Evolutionary conservation across 2,329 filamentous ascomycete genomes (phyloP).

Genomic region (Hypoxylon rubiginosum): DNA sequence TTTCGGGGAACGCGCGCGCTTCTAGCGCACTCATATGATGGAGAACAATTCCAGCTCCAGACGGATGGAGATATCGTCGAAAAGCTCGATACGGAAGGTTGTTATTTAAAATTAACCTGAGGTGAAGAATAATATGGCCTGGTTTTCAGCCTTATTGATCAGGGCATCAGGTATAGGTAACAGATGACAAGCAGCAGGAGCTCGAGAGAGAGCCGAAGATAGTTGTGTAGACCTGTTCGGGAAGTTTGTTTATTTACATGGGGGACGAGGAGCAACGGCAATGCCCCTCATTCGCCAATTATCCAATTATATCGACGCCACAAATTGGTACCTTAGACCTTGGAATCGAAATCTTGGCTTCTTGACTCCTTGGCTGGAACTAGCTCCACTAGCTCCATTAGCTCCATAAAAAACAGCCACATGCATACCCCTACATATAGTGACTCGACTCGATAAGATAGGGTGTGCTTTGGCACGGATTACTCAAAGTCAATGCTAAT

Average conservation of each 20-base stretch:
- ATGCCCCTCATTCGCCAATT: constrained; percentile 32
- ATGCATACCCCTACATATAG: not conserved
- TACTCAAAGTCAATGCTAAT: constrained; percentile 1
- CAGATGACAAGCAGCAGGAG: constrained; percentile 27
- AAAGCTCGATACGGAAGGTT: constrained; percentile 28
- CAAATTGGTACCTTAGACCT: not conserved
- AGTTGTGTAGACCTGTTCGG: constrained; percentile 45
- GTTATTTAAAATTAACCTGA: constrained; percentile 36
- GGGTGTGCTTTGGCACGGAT: not conserved
- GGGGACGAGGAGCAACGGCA: constrained; percentile 42
- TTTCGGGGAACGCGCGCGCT: constrained; percentile 40
- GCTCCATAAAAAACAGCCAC: not conserved
- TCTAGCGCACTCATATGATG: constrained; percentile 48
- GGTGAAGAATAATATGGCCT: constrained; percentile 41
- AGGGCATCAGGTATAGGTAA: not conserved
- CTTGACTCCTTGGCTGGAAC: not conserved
- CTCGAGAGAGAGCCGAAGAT: constrained; percentile 27
- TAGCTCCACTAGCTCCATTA: not conserved
- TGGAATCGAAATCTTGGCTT: not conserved
- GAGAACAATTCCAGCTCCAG: constrained; percentile 35
- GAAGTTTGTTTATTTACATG: constrained; percentile 57
- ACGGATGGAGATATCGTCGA: constrained; percentile 36
- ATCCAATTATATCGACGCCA: constrained; percentile 15
- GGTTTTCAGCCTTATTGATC: constrained; percentile 44
- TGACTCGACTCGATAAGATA: constrained; percentile 16